Percentiles rank a stretch among this genome's conserved stretches.
Evolutionary conservation across 345 rosid genomes (phyloP).

Genomic region (Lepidium sativum): DNA sequence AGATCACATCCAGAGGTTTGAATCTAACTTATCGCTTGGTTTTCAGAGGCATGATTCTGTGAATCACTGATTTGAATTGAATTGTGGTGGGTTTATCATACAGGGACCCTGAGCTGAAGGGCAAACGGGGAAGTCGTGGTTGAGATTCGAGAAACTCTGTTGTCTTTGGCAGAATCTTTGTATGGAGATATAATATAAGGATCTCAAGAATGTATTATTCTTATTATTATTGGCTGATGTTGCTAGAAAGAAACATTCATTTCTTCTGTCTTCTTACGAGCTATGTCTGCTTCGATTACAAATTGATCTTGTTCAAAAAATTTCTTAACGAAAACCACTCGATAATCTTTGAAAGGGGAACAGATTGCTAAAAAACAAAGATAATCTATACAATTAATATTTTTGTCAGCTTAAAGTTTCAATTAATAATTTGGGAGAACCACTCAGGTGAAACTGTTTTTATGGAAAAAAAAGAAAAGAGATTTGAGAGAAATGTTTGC

Average conservation of each 20-base stretch:
- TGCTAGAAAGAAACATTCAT: not conserved
- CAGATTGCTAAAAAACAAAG: too few relatives aligned
- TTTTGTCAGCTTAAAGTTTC: too few relatives aligned
- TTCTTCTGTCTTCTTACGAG: not conserved
- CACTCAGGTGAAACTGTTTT: too few relatives aligned
- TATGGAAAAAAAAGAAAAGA: too few relatives aligned
- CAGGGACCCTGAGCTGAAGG: slow-evolving; percentile 68
- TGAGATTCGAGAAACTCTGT: slow-evolving; percentile 2
- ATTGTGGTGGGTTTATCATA: not conserved
- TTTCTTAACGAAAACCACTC: not conserved
- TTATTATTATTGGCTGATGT: slow-evolving; percentile 1
- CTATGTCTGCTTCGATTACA: not conserved
- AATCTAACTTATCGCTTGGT: not conserved
- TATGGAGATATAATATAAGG: not conserved
- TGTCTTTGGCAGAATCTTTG: not conserved
- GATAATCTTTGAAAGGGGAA: not conserved
- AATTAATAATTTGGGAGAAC: too few relatives aligned
- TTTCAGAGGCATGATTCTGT: not conserved
- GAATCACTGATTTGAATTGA: not conserved
- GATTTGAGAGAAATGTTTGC: too few relatives aligned
- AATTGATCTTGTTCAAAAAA: not conserved
- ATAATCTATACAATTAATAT: too few relatives aligned
- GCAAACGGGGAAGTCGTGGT: slow-evolving; percentile 33
- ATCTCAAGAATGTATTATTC: not conserved
- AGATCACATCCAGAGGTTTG: slow-evolving; percentile 72